phyloP scores from a whole-genome alignment of 495 filamentous ascomycete species.

The Terfezia claveryi region DNA sequence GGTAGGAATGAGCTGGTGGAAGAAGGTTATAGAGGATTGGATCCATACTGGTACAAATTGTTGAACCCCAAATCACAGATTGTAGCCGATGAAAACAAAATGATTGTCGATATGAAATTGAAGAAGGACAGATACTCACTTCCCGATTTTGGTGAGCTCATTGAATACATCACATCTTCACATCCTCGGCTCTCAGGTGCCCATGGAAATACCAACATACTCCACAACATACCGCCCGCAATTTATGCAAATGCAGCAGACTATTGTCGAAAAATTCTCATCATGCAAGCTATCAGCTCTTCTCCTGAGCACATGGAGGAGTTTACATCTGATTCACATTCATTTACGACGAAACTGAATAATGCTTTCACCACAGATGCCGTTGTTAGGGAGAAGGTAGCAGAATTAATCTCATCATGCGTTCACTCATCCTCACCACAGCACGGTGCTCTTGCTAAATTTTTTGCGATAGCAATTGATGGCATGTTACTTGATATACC shows the following conservation, averaged over 20 bases:
- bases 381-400: not conserved
- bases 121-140: constrained; percentile 17
- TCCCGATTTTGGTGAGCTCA: constrained; percentile 18
- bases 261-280: not conserved
- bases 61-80: constrained; percentile 28
- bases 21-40: constrained; percentile 72
- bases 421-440: not conserved
- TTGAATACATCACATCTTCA: constrained; percentile 6
- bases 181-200: not conserved
- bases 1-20: constrained; percentile 66
- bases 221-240: not conserved
- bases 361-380: not conserved
- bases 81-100: not conserved
- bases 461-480: not conserved
- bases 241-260: not conserved
- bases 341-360: not conserved
- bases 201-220: not conserved
- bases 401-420: not conserved
- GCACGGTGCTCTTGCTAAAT: not conserved
- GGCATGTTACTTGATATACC: constrained; percentile 31
- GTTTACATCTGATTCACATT: not conserved
- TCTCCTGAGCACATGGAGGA: not conserved
- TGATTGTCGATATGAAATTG: constrained; percentile 5
- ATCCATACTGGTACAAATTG: constrained; percentile 52
- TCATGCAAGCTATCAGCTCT: not conserved